Base-by-base conservation (phyloP, 2,329 filamentous ascomycete genomes). In the Alternaria burnsii region DNA sequence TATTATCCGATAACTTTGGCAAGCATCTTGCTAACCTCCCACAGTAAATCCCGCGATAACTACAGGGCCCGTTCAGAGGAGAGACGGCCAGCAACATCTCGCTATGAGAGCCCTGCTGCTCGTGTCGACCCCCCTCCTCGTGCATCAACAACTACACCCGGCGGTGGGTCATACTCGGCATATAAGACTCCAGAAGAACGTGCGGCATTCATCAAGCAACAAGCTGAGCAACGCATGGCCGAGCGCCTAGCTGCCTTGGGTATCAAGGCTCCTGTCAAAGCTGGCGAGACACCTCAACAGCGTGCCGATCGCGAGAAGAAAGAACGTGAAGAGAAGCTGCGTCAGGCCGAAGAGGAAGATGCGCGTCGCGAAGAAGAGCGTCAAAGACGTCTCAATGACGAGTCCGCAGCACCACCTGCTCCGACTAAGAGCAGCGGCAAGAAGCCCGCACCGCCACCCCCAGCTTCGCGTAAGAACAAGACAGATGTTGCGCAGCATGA, bases 191-290 rank as follows among this genome's bases (percentile, higher is more conserved):
- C 94, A 0, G 94, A 98, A 78, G 94, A 99, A 73, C 88, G 95
- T 56, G 93, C 96, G 36, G 93, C 94, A 5, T 97, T 96, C 73
- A 97, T 98, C 75, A 97, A 96, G 77, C 94, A 97, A 78, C 94
- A 97, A 77, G 96, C 95, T 9, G 94, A 98, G 78, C 92, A 94
- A 76, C 92, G 94, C 61, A 98, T 99, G 91, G 94, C 95, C 36
- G 95, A 98, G 79, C 90, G 95, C 61, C 87, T 99, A 72, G 95
- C 95, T 61, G 94, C 94, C 47, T 87, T 98, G 62, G 95, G 95
- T 36, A 91, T 99, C 75, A 97, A 93, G 78, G 89, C 93, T 30
- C 90, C 92, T 6, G 84, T 85, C 18, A 96, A 96, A 75, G 82
- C 89, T 40, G 89, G 90, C 3, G 95, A 99, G 81, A 91, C 89